phyloP scores from a whole-genome alignment of 176 grass and related monocot genomes.

The Aegilops umbellulata region DNA sequence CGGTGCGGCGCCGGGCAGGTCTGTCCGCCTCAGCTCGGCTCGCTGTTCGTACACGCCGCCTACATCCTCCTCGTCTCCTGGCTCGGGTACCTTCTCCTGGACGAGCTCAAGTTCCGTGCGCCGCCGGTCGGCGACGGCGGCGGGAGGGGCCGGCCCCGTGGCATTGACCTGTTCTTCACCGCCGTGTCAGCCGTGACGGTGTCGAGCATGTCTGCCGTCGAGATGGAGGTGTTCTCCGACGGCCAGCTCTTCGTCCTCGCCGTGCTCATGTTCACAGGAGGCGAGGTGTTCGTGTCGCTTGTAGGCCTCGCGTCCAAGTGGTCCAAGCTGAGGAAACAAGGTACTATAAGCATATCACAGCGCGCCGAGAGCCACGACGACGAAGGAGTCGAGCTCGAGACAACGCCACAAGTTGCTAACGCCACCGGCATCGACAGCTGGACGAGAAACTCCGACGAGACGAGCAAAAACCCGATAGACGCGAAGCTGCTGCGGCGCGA shows the following conservation, averaged over 20 bases:
- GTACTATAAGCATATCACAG: not conserved
- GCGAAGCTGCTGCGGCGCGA: constrained; percentile 16
- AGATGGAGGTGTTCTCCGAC: constrained; percentile 71
- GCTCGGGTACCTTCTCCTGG: constrained; percentile 36
- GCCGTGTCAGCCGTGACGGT: constrained; percentile 64
- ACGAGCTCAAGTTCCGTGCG: not conserved
- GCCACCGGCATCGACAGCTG: not conserved
- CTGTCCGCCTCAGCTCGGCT: not conserved
- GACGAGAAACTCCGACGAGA: not conserved
- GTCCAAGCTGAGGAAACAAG: constrained; percentile 21
- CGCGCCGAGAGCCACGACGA: constrained; percentile 19
- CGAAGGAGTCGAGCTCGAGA: not conserved
- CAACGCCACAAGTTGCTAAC: not conserved
- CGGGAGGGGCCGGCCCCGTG: not conserved
- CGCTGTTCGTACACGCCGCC: constrained; percentile 12
- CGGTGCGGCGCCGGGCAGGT: not conserved
- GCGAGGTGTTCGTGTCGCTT: constrained; percentile 57
- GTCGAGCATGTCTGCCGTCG: constrained; percentile 73
- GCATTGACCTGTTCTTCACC: constrained; percentile 60
- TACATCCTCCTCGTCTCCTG: constrained; percentile 43
- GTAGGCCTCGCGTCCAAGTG: constrained; percentile 33
- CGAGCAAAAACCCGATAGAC: not conserved
- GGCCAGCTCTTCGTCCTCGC: constrained; percentile 54
- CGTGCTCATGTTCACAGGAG: constrained; percentile 49
- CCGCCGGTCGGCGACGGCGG: not conserved